Conservation (phyloP, 352 stramenopile species). For the Phytopythium litorale region DNA sequence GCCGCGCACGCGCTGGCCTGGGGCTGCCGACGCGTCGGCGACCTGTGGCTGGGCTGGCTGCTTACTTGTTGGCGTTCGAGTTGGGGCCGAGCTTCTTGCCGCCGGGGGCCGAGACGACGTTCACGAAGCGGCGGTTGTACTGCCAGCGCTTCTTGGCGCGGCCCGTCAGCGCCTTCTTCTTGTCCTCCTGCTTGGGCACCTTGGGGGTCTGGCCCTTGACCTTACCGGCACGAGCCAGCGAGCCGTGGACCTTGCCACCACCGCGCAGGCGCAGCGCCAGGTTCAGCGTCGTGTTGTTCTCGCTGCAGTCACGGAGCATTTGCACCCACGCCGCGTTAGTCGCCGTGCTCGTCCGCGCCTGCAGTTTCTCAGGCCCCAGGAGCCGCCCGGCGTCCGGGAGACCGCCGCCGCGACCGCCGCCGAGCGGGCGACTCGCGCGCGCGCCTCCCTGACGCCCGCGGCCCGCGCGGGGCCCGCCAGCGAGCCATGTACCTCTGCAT, state of each 20-base stretch:
- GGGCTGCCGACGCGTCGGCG: background rate
- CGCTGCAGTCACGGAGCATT: constrained; percentile 61
- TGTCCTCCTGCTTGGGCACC: constrained; percentile 98
- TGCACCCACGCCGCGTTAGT: constrained; percentile 4
- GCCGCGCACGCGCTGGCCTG: background rate
- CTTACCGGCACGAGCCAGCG: constrained; percentile 99
- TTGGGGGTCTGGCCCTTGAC: constrained; percentile 99
- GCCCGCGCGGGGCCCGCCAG: background rate
- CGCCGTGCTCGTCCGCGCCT: background rate
- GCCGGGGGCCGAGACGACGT: constrained; percentile 96
- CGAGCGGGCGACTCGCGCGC: background rate
- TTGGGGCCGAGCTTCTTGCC: constrained; percentile 98
- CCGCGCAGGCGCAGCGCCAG: constrained; percentile 93
- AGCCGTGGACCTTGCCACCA: constrained; percentile 99
- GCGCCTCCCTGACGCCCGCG: background rate
- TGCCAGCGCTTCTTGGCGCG: constrained; percentile 99
- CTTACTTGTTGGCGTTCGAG: constrained; percentile 95
- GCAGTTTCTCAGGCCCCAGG: background rate
- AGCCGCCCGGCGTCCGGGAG: background rate
- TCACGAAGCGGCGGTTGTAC: constrained; percentile 99
- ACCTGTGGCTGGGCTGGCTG: constrained; percentile 7
- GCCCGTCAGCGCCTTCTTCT: constrained; percentile 96
- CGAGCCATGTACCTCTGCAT: constrained; percentile 48
- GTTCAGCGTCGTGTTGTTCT: constrained; percentile 96
- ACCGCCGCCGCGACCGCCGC: background rate